Evolutionary conservation across 305 asterid genomes (phyloP), one percentile per base, ranked within the genome.

Genomic region (Rubia tinctorum): DNA sequence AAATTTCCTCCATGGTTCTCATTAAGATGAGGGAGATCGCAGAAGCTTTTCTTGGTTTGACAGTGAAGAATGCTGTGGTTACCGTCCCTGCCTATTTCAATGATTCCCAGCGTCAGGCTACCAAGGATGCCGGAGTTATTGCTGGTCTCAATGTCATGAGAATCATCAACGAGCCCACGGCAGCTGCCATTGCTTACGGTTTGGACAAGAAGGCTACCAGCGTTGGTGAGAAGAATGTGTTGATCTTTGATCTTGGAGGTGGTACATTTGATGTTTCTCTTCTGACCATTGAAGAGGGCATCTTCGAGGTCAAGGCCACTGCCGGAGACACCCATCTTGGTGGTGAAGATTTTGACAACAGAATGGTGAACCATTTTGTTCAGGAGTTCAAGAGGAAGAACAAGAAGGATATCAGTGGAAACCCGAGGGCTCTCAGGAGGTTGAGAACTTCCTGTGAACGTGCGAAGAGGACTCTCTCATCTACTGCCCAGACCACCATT

Each of bases 301-400:
- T 88, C 78, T 91, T 91, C 42, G 97, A 88, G 85, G 97, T 90
- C 45, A 90, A 91, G 84, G 89, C 96, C 62, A 91, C 96, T 53
- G 93, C 96, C n/a, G 95, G 96, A 64, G 97, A 91, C 82, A 90
- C 96, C 63, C 96, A 87, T 62, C 95, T 91, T 67, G 95, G 97
- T 30, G 95, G 96, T 45, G 96, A 91, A 61, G 97, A 89, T 40
- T 91, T 89, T 7, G 95, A 91, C 81, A 91, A 91, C 86, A 80
- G 91, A 73, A 90, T 91, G 96, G 93, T 92, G 51, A 90, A 86
- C 67, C 96, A 92, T 65, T 92, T 92, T 63, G 95, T 88, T 47
- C 95, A 90, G 80, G 97, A 90, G 51, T 90, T 91, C 43, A 91
- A 90, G 87, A 88, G 96, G 79, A 90, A 92, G 85, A 73, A 84